Conservation (phyloP, 2,329 filamentous ascomycete species). For the Aspergillus clavatus region DNA sequence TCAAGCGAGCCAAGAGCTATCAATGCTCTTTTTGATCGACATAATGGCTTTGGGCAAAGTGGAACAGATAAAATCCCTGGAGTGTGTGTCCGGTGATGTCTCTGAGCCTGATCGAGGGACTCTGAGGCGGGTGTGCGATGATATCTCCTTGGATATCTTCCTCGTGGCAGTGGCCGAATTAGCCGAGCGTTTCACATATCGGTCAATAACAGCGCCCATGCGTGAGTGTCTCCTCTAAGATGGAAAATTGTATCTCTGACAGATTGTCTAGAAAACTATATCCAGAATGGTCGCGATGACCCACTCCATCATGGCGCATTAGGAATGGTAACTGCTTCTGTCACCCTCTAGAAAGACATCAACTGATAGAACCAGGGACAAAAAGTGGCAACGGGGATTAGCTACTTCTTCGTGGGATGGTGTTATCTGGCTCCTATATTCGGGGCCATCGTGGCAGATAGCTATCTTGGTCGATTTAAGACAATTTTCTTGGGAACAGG, state of each 20-base stretch:
- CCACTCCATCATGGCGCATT: not conserved
- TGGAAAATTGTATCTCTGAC: not conserved
- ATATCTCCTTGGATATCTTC: slow-evolving; percentile 5
- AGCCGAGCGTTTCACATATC: slow-evolving; percentile 3
- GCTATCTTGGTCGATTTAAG: slow-evolving; percentile 3
- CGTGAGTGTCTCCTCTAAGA: not conserved
- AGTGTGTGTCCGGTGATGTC: not conserved
- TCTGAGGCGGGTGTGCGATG: not conserved
- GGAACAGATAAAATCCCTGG: not conserved
- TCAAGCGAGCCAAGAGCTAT: too few species aligned
- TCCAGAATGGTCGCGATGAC: not conserved
- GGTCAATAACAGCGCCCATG: slow-evolving; percentile 2
- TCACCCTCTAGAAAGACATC: not conserved
- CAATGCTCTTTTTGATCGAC: too few species aligned
- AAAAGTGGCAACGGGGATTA: not conserved
- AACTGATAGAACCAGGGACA: not conserved
- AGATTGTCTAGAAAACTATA: not conserved
- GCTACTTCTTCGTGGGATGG: slow-evolving; percentile 1
- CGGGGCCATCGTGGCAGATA: slow-evolving; percentile 1
- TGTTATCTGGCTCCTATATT: slow-evolving; percentile 1
- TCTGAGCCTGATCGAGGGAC: not conserved
- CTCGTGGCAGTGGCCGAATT: slow-evolving; percentile 3
- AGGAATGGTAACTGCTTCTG: not conserved
- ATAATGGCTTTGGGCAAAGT: not conserved
- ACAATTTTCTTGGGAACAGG: slow-evolving; percentile 1